Percentiles rank a stretch among this genome's conserved stretches.
Evolutionary conservation across 345 rosid species (phyloP).

Genomic region (Brassica napus): DNA sequence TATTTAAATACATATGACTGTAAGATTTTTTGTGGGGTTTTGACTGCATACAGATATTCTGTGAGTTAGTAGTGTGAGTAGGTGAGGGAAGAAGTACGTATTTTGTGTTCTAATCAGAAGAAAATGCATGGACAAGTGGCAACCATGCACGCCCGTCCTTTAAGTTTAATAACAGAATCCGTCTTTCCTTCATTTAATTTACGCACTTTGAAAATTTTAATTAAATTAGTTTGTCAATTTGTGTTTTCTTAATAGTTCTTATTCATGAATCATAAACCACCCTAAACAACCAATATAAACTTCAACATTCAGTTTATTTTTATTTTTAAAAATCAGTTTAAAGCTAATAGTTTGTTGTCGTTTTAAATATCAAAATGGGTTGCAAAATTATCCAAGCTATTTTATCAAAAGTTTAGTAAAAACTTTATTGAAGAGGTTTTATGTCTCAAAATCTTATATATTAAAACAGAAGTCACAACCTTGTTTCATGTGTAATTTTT

Average conservation of each 20-base stretch:
- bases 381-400: not conserved
- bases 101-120: not conserved
- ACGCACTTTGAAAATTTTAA: not conserved
- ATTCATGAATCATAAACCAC: conserved; percentile 16
- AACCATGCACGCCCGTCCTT: conserved; percentile 27
- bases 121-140: conserved; percentile 30
- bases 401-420: not conserved
- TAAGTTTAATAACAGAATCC: conserved; percentile 6
- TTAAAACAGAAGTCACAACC: too few species aligned
- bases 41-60: not conserved
- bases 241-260: not conserved
- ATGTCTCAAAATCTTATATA: not conserved
- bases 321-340: not conserved
- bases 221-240: not conserved
- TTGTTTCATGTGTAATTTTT: too few species aligned
- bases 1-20: too few species aligned
- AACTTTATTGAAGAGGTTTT: not conserved
- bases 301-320: not conserved
- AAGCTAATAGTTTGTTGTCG: not conserved
- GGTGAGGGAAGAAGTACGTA: not conserved
- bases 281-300: not conserved
- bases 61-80: not conserved
- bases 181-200: not conserved
- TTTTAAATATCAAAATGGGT: not conserved
- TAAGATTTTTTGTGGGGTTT: not conserved